phyloP scores from a whole-genome alignment of 768 basidiomycete species.

The Collybia sordida region DNA sequence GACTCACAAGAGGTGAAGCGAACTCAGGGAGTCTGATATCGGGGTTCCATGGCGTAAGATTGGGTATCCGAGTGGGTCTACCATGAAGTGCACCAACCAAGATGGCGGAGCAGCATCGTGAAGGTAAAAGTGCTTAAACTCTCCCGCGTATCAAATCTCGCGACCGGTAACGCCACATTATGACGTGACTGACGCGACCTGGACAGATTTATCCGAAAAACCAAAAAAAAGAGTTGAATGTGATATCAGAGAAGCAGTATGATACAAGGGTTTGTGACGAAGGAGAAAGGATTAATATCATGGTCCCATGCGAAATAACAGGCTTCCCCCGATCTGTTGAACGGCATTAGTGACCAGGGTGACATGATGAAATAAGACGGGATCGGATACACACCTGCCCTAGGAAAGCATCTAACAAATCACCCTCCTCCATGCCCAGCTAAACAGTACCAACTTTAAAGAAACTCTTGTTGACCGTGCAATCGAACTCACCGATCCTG shows the following conservation, averaged over 20 bases:
- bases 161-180: too few relatives aligned
- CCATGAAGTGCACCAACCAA: too few relatives aligned
- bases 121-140: too few relatives aligned
- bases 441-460: background rate
- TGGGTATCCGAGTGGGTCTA: too few relatives aligned
- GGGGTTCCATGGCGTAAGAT: too few relatives aligned
- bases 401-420: slow-evolving; percentile 19
- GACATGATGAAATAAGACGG: background rate
- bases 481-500: slow-evolving; percentile 42
- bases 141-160: too few relatives aligned
- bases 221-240: too few relatives aligned
- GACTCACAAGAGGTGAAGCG: too few relatives aligned
- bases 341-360: background rate
- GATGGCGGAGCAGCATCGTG: too few relatives aligned
- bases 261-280: background rate
- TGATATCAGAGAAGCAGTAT: background rate
- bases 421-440: slow-evolving; percentile 20
- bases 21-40: too few relatives aligned
- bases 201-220: too few relatives aligned
- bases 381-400: slow-evolving; percentile 13
- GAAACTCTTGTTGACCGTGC: background rate
- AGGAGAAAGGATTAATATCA: slow-evolving; percentile 3
- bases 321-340: slow-evolving; percentile 15
- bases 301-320: slow-evolving; percentile 4
- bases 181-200: too few relatives aligned